phyloP scores from a whole-genome alignment of 2,329 filamentous ascomycete genomes.

The Mycosphaerella arachidis region DNA sequence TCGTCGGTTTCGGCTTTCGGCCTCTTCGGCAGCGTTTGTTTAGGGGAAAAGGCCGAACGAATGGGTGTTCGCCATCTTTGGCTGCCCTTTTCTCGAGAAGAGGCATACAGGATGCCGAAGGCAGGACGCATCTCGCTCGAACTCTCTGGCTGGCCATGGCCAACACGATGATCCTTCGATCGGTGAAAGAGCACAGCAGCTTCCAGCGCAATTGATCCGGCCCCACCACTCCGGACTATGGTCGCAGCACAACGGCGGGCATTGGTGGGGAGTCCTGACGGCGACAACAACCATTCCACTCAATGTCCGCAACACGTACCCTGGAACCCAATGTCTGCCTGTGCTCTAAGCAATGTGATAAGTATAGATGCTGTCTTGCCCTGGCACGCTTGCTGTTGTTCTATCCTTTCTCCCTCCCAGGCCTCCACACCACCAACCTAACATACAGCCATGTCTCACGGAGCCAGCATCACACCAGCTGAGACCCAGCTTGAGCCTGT shows the following conservation, averaged over 20 bases:
- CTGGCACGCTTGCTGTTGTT: not conserved
- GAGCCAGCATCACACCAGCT: not conserved
- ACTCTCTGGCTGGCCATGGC: not conserved
- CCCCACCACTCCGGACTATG: slow-evolving; percentile 7
- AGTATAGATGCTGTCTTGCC: not conserved
- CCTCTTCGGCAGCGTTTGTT: too few species aligned
- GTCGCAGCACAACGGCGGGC: slow-evolving; percentile 2
- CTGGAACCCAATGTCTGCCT: slow-evolving; percentile 3
- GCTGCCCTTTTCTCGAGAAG: not conserved
- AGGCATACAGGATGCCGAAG: too few species aligned
- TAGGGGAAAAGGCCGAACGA: too few species aligned
- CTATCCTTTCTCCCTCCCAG: not conserved
- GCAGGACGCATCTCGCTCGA: too few species aligned
- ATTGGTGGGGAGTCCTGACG: slow-evolving; percentile 5
- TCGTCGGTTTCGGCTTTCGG: too few species aligned
- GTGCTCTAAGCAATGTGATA: slow-evolving; percentile 1
- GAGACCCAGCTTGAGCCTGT: slow-evolving; percentile 30
- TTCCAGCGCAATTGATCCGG: not conserved
- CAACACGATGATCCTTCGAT: not conserved
- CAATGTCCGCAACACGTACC: not conserved
- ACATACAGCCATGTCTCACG: slow-evolving; percentile 16
- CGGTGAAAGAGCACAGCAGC: not conserved
- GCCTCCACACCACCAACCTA: not conserved
- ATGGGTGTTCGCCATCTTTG: not conserved
- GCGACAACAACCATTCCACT: slow-evolving; percentile 4